Conservation (phyloP, 495 filamentous ascomycete genomes). For the Chaetomium cochliodes region DNA sequence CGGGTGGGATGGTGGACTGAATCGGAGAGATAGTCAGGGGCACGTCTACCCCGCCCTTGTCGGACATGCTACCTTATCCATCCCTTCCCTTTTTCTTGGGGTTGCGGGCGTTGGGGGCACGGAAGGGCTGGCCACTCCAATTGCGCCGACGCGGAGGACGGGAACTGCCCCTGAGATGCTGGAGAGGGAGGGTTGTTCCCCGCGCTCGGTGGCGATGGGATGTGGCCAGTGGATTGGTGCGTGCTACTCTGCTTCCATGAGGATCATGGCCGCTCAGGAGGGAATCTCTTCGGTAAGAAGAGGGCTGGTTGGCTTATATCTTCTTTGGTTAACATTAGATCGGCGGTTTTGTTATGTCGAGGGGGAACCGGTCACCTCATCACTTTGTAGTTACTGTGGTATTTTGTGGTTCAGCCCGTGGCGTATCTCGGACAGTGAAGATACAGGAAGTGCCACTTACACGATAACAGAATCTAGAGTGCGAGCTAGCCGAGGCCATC, state of each 20-base stretch:
- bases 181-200: background rate
- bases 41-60: background rate
- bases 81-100: background rate
- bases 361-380: too few relatives aligned
- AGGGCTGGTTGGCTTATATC: background rate
- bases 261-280: background rate
- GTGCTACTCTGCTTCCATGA: background rate
- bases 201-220: background rate
- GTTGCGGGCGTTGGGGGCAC: too few relatives aligned
- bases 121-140: too few relatives aligned
- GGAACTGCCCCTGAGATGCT: too few relatives aligned
- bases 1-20: too few relatives aligned
- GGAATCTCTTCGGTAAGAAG: background rate
- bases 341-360: background rate
- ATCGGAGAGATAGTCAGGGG: background rate
- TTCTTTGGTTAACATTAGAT: background rate
- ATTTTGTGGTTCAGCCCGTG: too few relatives aligned
- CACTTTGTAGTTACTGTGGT: too few relatives aligned
- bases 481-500: background rate
- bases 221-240: background rate
- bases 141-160: too few relatives aligned
- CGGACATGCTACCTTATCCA: background rate
- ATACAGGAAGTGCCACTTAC: too few relatives aligned
- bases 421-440: too few relatives aligned
- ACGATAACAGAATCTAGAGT: too few relatives aligned